Conservation (phyloP, 225 moss, liverwort and hornwort genomes). For the Polytrichum formosum region DNA sequence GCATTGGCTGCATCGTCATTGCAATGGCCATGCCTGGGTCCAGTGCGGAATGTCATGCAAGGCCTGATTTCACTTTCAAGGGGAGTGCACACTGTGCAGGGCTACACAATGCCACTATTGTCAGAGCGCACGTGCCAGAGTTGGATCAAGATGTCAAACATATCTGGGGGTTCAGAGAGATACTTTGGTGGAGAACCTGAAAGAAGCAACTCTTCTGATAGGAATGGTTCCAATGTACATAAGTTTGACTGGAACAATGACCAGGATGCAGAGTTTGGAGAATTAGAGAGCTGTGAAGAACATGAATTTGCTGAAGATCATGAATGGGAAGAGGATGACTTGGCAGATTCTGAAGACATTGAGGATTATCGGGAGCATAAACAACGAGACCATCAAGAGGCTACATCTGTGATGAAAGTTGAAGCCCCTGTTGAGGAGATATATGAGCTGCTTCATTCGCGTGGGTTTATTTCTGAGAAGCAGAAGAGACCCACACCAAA, state of each 20-base stretch:
- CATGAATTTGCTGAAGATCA: slow-evolving; percentile 10
- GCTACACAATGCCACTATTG: slow-evolving; percentile 11
- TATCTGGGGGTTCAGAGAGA: too few species aligned
- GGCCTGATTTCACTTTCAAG: slow-evolving; percentile 7
- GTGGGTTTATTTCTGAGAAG: slow-evolving; percentile 47
- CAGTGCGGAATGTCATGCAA: slow-evolving; percentile 2
- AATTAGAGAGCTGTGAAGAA: background rate
- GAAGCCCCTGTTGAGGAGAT: slow-evolving; percentile 56
- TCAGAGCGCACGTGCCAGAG: slow-evolving; percentile 10
- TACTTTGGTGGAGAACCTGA: too few species aligned
- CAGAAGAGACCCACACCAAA: slow-evolving; percentile 66
- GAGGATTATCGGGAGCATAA: slow-evolving; percentile 15
- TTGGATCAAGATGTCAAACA: background rate
- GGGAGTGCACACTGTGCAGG: background rate
- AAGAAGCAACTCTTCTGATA: too few species aligned
- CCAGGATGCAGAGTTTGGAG: slow-evolving; percentile 16
- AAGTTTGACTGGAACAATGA: slow-evolving; percentile 14
- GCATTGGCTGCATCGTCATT: background rate
- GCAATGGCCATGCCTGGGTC: slow-evolving; percentile 5
- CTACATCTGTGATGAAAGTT: slow-evolving; percentile 33
- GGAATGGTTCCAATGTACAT: background rate
- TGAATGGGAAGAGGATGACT: slow-evolving; percentile 37
- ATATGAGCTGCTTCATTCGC: slow-evolving; percentile 49
- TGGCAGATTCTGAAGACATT: slow-evolving; percentile 9
- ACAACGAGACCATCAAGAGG: slow-evolving; percentile 26